A percentile compares a stretch with the other conserved stretches of the same genome.
Conservation (phyloP, 2,329 filamentous ascomycete species). For the Aspergillus novoparasiticus region DNA sequence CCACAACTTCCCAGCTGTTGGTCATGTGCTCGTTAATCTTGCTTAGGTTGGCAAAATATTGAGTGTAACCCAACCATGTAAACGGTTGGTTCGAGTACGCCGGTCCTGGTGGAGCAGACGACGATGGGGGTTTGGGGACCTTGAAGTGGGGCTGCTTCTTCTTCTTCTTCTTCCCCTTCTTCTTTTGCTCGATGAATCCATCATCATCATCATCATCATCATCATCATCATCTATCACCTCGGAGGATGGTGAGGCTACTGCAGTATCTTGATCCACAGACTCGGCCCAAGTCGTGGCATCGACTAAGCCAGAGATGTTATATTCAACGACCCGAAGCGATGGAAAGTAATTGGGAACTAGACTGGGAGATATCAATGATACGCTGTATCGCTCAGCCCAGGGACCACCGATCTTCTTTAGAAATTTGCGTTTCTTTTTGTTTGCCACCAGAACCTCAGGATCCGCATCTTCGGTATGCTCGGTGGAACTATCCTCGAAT, state of each 20-base stretch:
- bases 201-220: background rate
- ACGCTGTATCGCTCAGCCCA: constrained; percentile 85
- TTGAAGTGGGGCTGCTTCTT: constrained; percentile 62
- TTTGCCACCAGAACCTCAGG: constrained; percentile 38
- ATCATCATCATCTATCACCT: constrained; percentile 10
- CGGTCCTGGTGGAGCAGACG: constrained; percentile 75
- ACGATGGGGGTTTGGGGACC: constrained; percentile 72
- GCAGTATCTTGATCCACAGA: background rate
- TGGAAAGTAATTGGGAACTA: constrained; percentile 92
- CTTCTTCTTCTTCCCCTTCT: constrained; percentile 49
- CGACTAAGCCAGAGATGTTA: constrained; percentile 78
- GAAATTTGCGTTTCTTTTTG: constrained; percentile 54
- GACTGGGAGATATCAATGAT: constrained; percentile 77
- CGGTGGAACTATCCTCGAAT: constrained; percentile 8
- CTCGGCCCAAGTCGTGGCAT: constrained; percentile 43
- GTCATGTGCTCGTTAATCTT: constrained; percentile 74
- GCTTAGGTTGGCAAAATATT: constrained; percentile 95
- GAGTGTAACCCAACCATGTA: constrained; percentile 76
- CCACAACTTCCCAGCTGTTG: constrained; percentile 10
- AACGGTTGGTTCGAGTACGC: constrained; percentile 86
- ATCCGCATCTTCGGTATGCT: constrained; percentile 19
- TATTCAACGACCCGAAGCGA: constrained; percentile 91
- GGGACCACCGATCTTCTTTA: constrained; percentile 72
- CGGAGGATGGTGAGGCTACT: background rate
- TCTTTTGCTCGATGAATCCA: constrained; percentile 43